Evolutionary conservation across 192 early-diverging fungal species (phyloP).

Genomic region (Coemansia sp.): DNA sequence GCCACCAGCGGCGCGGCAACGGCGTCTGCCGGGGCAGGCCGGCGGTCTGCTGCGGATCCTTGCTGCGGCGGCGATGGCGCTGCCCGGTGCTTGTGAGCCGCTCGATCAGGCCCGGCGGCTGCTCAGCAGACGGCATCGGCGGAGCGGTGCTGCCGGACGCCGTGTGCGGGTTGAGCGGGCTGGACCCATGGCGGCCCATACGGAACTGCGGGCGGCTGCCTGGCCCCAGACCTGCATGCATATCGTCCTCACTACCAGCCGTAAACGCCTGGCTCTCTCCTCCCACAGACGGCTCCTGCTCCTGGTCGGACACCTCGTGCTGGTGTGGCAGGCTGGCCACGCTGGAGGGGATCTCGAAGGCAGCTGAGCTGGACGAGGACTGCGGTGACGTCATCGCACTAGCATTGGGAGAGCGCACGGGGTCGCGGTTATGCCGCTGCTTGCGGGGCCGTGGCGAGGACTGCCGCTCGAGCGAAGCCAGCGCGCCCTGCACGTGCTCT

Average conservation of each 20-base stretch:
- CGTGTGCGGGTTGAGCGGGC: conserved; percentile 44
- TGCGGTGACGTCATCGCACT: not conserved
- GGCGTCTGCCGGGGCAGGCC: conserved; percentile 22
- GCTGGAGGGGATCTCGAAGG: too few species aligned
- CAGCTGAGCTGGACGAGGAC: not conserved
- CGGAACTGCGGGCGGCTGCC: conserved; percentile 23
- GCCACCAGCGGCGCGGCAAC: conserved; percentile 50
- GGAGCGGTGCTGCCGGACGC: conserved; percentile 32
- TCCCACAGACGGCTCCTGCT: too few species aligned
- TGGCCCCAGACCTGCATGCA: not conserved
- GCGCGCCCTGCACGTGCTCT: conserved; percentile 19
- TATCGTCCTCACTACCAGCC: too few species aligned
- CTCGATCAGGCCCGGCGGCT: conserved; percentile 23
- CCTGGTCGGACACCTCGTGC: too few species aligned
- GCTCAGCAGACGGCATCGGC: conserved; percentile 23
- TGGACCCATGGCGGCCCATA: conserved; percentile 52
- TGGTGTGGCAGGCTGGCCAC: too few species aligned
- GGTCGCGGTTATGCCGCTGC: conserved; percentile 25
- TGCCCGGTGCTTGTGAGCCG: conserved; percentile 33
- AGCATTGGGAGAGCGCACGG: conserved; percentile 5
- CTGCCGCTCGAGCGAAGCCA: conserved; percentile 36
- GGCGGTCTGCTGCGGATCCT: not conserved
- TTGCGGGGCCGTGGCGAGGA: conserved; percentile 19
- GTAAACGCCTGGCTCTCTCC: too few species aligned
- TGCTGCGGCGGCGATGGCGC: conserved; percentile 16